Evolutionary conservation across 495 filamentous ascomycete genomes (phyloP), one percentile per base, ranked within the genome.

Genomic region (Xylaria scruposa): DNA sequence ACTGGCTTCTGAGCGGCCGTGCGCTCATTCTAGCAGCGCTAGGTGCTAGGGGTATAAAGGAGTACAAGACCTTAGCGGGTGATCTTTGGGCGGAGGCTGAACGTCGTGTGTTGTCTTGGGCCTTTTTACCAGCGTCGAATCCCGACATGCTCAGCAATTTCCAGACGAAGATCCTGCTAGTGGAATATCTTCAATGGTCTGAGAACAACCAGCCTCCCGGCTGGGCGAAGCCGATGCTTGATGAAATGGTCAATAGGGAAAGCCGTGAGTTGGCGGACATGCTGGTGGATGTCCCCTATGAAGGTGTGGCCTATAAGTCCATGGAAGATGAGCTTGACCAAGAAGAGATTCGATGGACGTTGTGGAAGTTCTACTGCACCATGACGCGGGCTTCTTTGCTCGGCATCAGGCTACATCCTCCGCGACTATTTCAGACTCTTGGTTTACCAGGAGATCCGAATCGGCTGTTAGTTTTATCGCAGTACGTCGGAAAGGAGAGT

Each of bases 151-250:
- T 65, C 42, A 36, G 9, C 15, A 33, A 51, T 36, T 65, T 65
- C 26, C 62, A 65, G 44, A 65, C 62, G 13, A 65, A 49, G 38
- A 49, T 65, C 4, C 44, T 65, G 6, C 26, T 65, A 2, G 13
- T 65, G 1, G 62, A 65, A 10, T 65, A 65, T 65, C 62, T 65
- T n/a, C 62, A 65, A 29, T 65, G 62, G 62, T 29, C 62, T 49
- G 62, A 65, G 33, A 12, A 65, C 21, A n/a, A 36, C 15, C 13
- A 17, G 40, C 24, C 10, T 36, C 62, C 62, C 1, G 62, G 1
- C 15, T 65, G 62, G 62, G 42, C 21, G 15, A 33, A 15, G 21
- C 62, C 44, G 6, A 65, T 65, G 62, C n/a, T 65, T 4, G 26
- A 65, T 31, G 26, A 65, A n/a, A 65, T 65, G 62, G 29, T 33